Evolutionary conservation across 192 early-diverging fungal species (phyloP), one percentile per base, ranked within the genome.

Genomic region (Coemansia sp.): DNA sequence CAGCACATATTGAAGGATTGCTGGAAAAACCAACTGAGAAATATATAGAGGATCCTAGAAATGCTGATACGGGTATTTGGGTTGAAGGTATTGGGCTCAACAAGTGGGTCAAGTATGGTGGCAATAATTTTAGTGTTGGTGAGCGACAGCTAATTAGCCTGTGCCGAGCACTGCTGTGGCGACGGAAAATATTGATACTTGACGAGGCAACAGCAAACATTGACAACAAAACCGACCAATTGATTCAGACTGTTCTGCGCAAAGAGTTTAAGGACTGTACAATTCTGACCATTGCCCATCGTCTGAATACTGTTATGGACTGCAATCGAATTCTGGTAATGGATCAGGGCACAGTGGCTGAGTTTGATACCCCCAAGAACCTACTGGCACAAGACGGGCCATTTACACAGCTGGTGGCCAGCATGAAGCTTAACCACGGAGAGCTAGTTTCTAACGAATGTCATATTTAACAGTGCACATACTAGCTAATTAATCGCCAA

Each of bases 141-240:
- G 87, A 93, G 71, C 67, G 88, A 7, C 91, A 93, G 69, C 65
- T 86, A 1, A 29, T 87, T 2, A 80, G 79, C 27, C 52, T 87
- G 45, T 77, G 83, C 2, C 62, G 90, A 2, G 90, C 89, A 1
- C 49, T 92, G n/a, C 66, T 92, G 11, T 71, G 87, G 22, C 85
- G 85, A 32, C 83, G 87, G 32, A 85, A 84, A 24, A 81, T 94
- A 43, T 60, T 94, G 58, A 76, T 94, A 11, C 76, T 94, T 61
- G 92, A 94, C 61, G 92, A 94, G 70, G 92, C 84, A 11, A 85
- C 84, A 22, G 85, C 85, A 48, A 84, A 82, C 50, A 71, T 87
- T 11, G 85, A 87, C 54, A 41, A 71, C 17, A 68, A 76, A 12
- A 85, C 85, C 8, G 87, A 89, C 62, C 63, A 58, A 22, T 25